Evolutionary conservation across 2,329 filamentous ascomycete genomes (phyloP).

Genomic region (Sclerotinia spermophila): DNA sequence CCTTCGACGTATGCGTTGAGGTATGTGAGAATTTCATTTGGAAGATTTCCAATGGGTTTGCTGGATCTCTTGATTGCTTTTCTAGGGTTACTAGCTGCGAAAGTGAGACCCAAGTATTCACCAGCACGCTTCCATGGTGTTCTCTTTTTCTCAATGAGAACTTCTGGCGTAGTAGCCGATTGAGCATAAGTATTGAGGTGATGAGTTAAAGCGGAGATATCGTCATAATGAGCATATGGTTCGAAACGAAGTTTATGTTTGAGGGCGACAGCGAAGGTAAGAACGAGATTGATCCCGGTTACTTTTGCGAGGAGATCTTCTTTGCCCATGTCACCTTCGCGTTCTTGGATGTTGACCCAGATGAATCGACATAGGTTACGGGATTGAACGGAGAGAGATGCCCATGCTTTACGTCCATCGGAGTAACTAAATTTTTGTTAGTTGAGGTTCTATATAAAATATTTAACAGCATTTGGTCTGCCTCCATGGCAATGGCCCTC

Average conservation of each 20-base stretch:
- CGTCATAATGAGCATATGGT: constrained; percentile 72
- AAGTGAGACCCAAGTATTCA: constrained; percentile 71
- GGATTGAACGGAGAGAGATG: constrained; percentile 56
- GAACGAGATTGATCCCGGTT: constrained; percentile 65
- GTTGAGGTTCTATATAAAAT: not conserved
- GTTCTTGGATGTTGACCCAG: constrained; percentile 72
- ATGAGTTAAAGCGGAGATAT: constrained; percentile 64
- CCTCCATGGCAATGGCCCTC: not conserved
- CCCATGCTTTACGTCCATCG: constrained; percentile 62
- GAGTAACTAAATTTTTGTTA: constrained; percentile 42
- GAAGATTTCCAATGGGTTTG: constrained; percentile 75
- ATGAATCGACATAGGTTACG: constrained; percentile 71
- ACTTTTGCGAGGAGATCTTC: constrained; percentile 68
- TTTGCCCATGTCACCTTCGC: constrained; percentile 55
- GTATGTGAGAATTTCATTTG: constrained; percentile 74
- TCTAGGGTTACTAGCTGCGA: constrained; percentile 73
- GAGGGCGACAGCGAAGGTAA: constrained; percentile 71
- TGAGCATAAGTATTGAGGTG: constrained; percentile 74
- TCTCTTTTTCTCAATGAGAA: constrained; percentile 32
- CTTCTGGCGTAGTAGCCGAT: constrained; percentile 42
- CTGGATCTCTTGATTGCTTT: constrained; percentile 71
- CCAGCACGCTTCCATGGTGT: constrained; percentile 58
- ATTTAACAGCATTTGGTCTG: not conserved
- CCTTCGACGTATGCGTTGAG: constrained; percentile 45
- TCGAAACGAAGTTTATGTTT: constrained; percentile 85